Conservation (phyloP, 1,284 basidiomycete species). For the Dichomitus squalens region DNA sequence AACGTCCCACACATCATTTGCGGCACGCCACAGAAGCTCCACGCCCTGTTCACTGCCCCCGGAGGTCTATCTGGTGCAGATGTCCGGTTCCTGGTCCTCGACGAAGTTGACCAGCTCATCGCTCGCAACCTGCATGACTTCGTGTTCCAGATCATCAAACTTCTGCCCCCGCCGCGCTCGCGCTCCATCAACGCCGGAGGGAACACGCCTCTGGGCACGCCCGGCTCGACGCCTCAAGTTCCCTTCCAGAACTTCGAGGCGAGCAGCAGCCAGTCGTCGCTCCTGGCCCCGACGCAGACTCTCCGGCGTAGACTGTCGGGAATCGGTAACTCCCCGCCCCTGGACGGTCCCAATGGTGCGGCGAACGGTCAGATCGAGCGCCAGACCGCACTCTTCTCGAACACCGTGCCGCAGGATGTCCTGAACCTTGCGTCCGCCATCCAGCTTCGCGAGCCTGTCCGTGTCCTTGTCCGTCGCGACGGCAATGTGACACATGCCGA, state of each 20-base stretch:
- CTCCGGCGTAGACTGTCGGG: slow-evolving; percentile 62
- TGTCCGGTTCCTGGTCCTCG: slow-evolving; percentile 90
- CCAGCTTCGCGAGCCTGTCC: slow-evolving; percentile 91
- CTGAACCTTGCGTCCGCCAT: slow-evolving; percentile 87
- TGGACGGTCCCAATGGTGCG: slow-evolving; percentile 12
- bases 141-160: slow-evolving; percentile 89
- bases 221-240: slow-evolving; percentile 39
- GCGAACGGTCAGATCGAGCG: slow-evolving; percentile 60
- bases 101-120: slow-evolving; percentile 98
- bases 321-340: slow-evolving; percentile 39
- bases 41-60: slow-evolving; percentile 87
- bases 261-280: slow-evolving; percentile 38
- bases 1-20: slow-evolving; percentile 94
- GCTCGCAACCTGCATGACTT: slow-evolving; percentile 95
- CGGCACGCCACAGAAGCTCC: slow-evolving; percentile 95
- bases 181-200: slow-evolving; percentile 48
- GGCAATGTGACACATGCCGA: slow-evolving; percentile 81
- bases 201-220: slow-evolving; percentile 39
- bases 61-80: slow-evolving; percentile 78
- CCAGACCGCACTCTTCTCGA: slow-evolving; percentile 96
- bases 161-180: slow-evolving; percentile 84
- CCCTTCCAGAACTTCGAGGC: slow-evolving; percentile 58
- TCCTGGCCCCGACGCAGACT: slow-evolving; percentile 53
- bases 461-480: slow-evolving; percentile 95
- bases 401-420: slow-evolving; percentile 93